These are phyloP conservation scores for Aspergillus pseudotamarii DNA, from an alignment of 2,329 filamentous ascomycete genomes.

Conservation along the genomic window DNA sequence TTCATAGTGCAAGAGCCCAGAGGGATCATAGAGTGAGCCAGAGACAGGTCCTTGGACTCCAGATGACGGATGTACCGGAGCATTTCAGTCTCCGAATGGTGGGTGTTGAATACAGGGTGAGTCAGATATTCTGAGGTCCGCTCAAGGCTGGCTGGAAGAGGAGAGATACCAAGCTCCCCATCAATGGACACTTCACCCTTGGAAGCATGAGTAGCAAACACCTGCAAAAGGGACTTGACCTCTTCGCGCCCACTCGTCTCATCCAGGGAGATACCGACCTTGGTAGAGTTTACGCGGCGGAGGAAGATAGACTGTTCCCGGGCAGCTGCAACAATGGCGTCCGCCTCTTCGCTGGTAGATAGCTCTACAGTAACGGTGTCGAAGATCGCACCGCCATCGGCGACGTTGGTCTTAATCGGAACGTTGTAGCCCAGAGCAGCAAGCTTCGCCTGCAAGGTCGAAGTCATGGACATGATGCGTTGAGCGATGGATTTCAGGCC, in stretches of 20 bases:
- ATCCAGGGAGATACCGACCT: slow-evolving; percentile 75
- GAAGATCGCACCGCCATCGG: slow-evolving; percentile 66
- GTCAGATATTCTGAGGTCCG: slow-evolving; percentile 77
- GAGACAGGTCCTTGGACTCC: slow-evolving; percentile 89
- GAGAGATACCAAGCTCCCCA: slow-evolving; percentile 41
- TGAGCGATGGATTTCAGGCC: slow-evolving; percentile 84
- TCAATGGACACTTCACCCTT: slow-evolving; percentile 36
- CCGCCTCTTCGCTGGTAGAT: slow-evolving; percentile 53
- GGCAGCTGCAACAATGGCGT: slow-evolving; percentile 56
- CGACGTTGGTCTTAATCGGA: slow-evolving; percentile 58
- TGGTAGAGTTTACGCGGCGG: slow-evolving; percentile 61
- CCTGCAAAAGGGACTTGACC: slow-evolving; percentile 59
- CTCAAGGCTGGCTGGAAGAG: slow-evolving; percentile 59
- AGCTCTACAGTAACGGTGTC: slow-evolving; percentile 76
- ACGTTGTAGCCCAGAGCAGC: slow-evolving; percentile 66
- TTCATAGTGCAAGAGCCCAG: slow-evolving; percentile 99
- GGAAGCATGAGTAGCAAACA: slow-evolving; percentile 54
- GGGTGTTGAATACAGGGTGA: slow-evolving; percentile 90
- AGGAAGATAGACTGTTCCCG: slow-evolving; percentile 61
- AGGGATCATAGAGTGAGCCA: slow-evolving; percentile 97
- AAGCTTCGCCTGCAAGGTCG: slow-evolving; percentile 68
- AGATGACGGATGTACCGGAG: slow-evolving; percentile 91
- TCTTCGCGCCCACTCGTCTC: slow-evolving; percentile 67
- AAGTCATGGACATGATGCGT: slow-evolving; percentile 71
- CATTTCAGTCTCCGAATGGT: slow-evolving; percentile 94